Conservation (phyloP, 2,329 filamentous ascomycete genomes). For the Teratosphaeriaceae sp. region DNA sequence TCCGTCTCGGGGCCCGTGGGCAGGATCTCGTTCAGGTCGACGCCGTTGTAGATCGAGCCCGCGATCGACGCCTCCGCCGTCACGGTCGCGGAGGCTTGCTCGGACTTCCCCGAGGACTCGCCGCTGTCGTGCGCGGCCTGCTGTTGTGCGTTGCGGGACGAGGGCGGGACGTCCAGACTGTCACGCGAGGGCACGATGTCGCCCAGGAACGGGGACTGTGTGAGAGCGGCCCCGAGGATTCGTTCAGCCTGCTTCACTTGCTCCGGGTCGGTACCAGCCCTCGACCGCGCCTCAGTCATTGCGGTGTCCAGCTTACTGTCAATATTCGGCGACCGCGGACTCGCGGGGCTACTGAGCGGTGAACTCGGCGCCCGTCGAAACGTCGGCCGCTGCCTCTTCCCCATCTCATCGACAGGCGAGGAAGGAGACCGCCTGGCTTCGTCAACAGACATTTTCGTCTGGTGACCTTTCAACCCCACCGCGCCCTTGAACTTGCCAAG, state of each 20-base stretch:
- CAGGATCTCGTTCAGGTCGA: slow-evolving; percentile 51
- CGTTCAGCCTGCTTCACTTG: neutral
- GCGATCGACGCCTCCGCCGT: slow-evolving; percentile 43
- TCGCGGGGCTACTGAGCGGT: slow-evolving; percentile 23
- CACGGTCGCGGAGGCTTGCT: slow-evolving; percentile 39
- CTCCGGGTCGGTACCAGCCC: neutral
- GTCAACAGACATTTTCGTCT: slow-evolving; percentile 31
- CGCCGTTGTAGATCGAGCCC: slow-evolving; percentile 53
- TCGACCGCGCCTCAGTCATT: neutral
- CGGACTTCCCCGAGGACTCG: slow-evolving; percentile 19
- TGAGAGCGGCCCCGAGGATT: neutral
- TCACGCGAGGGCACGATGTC: neutral
- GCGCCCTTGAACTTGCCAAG: slow-evolving; percentile 81
- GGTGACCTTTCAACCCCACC: slow-evolving; percentile 52
- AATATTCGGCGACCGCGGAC: slow-evolving; percentile 11
- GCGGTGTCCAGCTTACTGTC: neutral
- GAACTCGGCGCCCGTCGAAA: slow-evolving; percentile 19
- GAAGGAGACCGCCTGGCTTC: slow-evolving; percentile 12
- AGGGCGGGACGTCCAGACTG: slow-evolving; percentile 1
- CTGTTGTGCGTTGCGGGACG: slow-evolving; percentile 24
- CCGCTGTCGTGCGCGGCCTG: slow-evolving; percentile 8
- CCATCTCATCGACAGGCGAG: slow-evolving; percentile 18
- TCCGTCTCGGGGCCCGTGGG: slow-evolving; percentile 44
- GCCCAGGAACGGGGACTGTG: neutral
- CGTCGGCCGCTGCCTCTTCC: slow-evolving; percentile 15